Base-by-base conservation (phyloP, 2,329 filamentous ascomycete species). In the Phyllosticta ampelicida region DNA sequence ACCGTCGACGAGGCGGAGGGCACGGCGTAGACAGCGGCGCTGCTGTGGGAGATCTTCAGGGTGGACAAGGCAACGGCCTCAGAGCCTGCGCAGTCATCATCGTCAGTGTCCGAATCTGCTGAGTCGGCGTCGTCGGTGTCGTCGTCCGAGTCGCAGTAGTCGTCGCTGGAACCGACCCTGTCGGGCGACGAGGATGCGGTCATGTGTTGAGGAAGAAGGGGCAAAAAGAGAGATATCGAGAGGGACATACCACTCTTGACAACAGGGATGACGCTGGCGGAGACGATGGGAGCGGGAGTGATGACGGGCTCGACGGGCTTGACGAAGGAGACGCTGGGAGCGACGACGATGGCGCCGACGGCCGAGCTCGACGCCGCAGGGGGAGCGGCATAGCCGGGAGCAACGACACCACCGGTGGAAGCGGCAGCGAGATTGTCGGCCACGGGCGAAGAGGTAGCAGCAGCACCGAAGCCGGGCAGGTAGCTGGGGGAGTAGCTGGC, bases 401-500 rank as follows among this genome's bases (percentile, higher is more conserved):
- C 49, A 51, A 51, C 11, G 49, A n/a, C 48, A 11, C 29, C 9
- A 9, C 36, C 36, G n/a, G 36, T 44, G 18, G 49, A 21, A 1
- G 55, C 28, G 55, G 51, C 19, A 48, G 26, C 9, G 54, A 54
- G 30, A 30, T 23, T 55, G 26, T 49, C 59, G 23, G 55, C 56
- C 18, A n/a, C 36, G 11, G 16, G 51, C 9, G 11, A 48, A 3
- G 49, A 51, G 49, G 51, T 51, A 9, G 56, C 56, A 16, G 36
- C 29, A 36, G 55, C 54, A 20, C 66, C 64, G 30, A 64, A 73
- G 53, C 66, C 70, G 20, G 70, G 56, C 3, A 83, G 69, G 69
- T 73, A 84, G 51, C 67, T 72, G 9, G 80, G 79, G 58, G 74
- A 74, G 69, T 82, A 80, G 11, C 77, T 78, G 16, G 72, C 78